Base-by-base conservation (phyloP, 345 rosid genomes). In the Arabis hirsuta region DNA sequence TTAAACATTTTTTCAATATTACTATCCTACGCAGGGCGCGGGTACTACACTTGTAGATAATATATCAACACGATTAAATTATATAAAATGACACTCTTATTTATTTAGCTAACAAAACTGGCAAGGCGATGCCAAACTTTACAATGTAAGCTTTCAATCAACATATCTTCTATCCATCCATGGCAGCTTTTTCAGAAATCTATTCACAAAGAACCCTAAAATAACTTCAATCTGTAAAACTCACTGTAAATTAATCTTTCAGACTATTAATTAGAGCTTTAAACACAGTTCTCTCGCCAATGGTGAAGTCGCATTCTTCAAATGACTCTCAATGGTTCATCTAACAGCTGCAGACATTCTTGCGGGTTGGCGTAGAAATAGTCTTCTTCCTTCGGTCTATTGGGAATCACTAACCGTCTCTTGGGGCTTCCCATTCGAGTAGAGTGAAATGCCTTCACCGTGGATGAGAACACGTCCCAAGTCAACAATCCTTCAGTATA, bases 301-400 rank as follows among this genome's bases (percentile, higher is more conserved):
- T 53, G 58, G 38, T 45, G 65, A 54, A 68, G 64, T 46, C 48
- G 36, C 51, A 29, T 24, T 52, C 47, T 46, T 74, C 59, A 76
- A 69, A 76, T 69, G 70, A 76, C 73, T 67, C 74, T 72, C 76
- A 60, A 69, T 72, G 89, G 86, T 78, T 88, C 93, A 81, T 88
- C 96, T 62, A 84, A 81, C 73, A 84, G 80, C 81, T 85, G 90
- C 79, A 95, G 78, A 59, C 99, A 95, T 81, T 95, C 99, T 10
- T 83, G 85, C 9, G 99, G 99, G 81, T 95, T 91, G 59, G 99
- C 80, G 53, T 95, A 95, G 80, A 95, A 95, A 67, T 86, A 86
- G 71, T 95, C 99, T 83, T 95, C 99, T 78, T 91, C 99, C 82
- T 95, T 95, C 0, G 97, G 99, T 82, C 81, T 88, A 59, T 91